phyloP scores from a whole-genome alignment of 495 filamentous ascomycete species.

The Daldinia decipiens region DNA sequence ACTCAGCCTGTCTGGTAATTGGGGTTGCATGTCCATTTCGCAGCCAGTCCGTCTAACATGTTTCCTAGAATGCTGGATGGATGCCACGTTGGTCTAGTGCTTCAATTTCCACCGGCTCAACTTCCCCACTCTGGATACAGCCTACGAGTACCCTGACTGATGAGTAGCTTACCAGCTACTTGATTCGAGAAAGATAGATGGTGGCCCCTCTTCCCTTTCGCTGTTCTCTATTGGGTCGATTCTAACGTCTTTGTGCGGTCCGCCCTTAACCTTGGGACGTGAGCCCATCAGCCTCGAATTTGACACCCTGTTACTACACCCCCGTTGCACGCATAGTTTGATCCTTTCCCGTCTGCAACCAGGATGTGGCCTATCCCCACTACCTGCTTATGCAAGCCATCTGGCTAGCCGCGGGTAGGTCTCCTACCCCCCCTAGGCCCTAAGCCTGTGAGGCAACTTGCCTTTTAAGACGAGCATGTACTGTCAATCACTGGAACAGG shows the following conservation, averaged over 20 bases:
- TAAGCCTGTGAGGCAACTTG: constrained; percentile 46
- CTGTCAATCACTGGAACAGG: constrained; percentile 51
- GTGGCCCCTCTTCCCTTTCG: constrained; percentile 36
- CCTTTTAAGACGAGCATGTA: constrained; percentile 50
- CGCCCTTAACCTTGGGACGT: constrained; percentile 40
- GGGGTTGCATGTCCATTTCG: constrained; percentile 52
- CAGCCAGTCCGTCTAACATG: constrained; percentile 47
- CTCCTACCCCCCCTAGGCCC: constrained; percentile 21
- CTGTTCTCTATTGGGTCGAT: constrained; percentile 44
- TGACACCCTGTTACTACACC: constrained; percentile 44
- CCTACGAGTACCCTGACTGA: constrained; percentile 49
- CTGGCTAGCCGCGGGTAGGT: constrained; percentile 49
- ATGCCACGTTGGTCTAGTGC: constrained; percentile 51
- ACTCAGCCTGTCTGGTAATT: constrained; percentile 50
- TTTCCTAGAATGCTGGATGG: constrained; percentile 49
- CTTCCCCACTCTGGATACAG: constrained; percentile 49
- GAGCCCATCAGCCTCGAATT: constrained; percentile 50
- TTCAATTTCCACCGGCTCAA: constrained; percentile 50
- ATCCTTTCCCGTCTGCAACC: constrained; percentile 51
- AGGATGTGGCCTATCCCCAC: constrained; percentile 49
- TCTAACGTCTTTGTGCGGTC: constrained; percentile 31
- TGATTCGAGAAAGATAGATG: constrained; percentile 42
- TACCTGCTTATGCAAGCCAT: constrained; percentile 50
- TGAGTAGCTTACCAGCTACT: constrained; percentile 45
- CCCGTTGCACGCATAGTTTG: constrained; percentile 48